Evolutionary conservation across 768 basidiomycete species (phyloP).

Genomic region (Leccinum variicolor): DNA sequence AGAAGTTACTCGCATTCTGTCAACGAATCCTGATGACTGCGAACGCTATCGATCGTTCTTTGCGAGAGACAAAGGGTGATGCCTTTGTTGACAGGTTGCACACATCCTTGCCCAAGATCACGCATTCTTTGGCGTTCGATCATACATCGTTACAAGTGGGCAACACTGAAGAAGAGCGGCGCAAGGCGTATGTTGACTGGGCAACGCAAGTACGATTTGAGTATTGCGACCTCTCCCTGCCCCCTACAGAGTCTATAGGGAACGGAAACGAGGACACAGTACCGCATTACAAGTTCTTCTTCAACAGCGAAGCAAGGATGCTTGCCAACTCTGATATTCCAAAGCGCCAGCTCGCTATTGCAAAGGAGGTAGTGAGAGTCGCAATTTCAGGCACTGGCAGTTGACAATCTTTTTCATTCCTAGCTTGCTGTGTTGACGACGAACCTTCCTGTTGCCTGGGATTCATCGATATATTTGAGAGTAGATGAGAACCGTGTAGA

Average conservation of each 20-base stretch:
- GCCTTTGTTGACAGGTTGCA: slow-evolving; percentile 80
- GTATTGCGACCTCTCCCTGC: slow-evolving; percentile 81
- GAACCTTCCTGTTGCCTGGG: slow-evolving; percentile 92
- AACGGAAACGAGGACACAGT: slow-evolving; percentile 47
- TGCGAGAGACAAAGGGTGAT: slow-evolving; percentile 87
- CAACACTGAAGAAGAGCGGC: slow-evolving; percentile 61
- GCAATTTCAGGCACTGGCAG: not conserved
- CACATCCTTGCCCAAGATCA: slow-evolving; percentile 70
- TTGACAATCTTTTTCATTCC: slow-evolving; percentile 13
- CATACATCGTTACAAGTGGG: slow-evolving; percentile 35
- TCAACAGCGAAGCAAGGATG: slow-evolving; percentile 80
- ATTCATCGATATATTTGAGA: slow-evolving; percentile 88
- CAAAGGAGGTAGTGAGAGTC: slow-evolving; percentile 72
- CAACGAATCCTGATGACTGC: slow-evolving; percentile 81
- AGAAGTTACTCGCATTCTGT: slow-evolving; percentile 78
- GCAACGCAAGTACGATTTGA: slow-evolving; percentile 79
- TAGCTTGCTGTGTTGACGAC: slow-evolving; percentile 92
- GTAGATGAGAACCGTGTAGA: slow-evolving; percentile 93
- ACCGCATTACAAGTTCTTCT: slow-evolving; percentile 81
- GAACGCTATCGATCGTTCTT: slow-evolving; percentile 80
- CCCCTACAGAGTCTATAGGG: slow-evolving; percentile 28
- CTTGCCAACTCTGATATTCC: slow-evolving; percentile 83
- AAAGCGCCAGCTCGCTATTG: slow-evolving; percentile 89
- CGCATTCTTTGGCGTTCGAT: slow-evolving; percentile 49
- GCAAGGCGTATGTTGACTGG: slow-evolving; percentile 80